These are phyloP conservation scores for Sphagnum contortum DNA, from an alignment of 225 moss, liverwort and hornwort genomes.

Conservation along the genomic window DNA sequence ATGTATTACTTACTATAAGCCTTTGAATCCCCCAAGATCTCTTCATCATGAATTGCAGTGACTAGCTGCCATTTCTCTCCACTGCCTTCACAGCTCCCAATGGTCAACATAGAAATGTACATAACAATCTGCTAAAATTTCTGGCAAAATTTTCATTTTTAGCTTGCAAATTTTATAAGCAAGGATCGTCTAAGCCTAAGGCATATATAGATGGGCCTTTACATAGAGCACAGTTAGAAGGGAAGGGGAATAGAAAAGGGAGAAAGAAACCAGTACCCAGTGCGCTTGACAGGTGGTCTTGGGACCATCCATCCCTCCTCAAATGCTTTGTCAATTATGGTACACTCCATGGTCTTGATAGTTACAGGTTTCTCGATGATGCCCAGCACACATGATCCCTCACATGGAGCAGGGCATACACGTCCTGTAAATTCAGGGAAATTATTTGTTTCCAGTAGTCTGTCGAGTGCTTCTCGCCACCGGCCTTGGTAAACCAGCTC, in stretches of 20 bases:
- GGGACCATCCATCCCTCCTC: constrained; percentile 88
- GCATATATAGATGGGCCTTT: too few species aligned
- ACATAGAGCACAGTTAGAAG: too few species aligned
- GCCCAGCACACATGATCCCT: constrained; percentile 77
- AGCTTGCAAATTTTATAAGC: too few species aligned
- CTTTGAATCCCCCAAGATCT: too few species aligned
- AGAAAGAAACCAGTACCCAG: constrained; percentile 35
- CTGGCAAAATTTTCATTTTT: too few species aligned
- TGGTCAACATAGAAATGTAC: background rate
- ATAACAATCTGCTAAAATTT: background rate
- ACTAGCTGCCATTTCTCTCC: too few species aligned
- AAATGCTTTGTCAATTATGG: constrained; percentile 82
- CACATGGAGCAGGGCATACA: constrained; percentile 78
- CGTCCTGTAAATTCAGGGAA: constrained; percentile 87
- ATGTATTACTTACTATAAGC: background rate
- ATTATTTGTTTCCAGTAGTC: constrained; percentile 76
- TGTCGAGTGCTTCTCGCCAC: constrained; percentile 77
- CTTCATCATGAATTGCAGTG: too few species aligned
- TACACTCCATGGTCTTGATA: constrained; percentile 82
- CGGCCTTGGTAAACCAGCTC: constrained; percentile 74
- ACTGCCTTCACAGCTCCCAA: background rate
- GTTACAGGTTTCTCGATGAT: constrained; percentile 81
- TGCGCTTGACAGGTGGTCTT: constrained; percentile 51
- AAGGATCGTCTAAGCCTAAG: too few species aligned
- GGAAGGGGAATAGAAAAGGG: background rate